These are phyloP conservation scores for Lasiodiplodia theobromae DNA, from an alignment of 2,329 filamentous ascomycete species.

Conservation along the genomic window DNA sequence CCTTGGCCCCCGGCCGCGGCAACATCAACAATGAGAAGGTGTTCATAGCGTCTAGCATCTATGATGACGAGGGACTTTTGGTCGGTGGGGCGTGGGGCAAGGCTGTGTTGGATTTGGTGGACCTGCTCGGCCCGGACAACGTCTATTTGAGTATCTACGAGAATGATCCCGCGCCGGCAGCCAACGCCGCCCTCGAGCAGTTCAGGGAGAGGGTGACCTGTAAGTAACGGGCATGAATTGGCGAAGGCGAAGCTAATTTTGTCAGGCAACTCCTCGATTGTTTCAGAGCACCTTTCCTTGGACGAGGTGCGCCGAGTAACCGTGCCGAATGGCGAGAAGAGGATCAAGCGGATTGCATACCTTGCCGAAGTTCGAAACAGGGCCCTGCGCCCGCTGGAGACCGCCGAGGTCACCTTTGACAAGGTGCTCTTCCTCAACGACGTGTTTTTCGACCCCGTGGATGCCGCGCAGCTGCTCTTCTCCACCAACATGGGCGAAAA, in stretches of 20 bases:
- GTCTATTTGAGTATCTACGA: slow-evolving; percentile 78
- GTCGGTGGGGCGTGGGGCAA: slow-evolving; percentile 70
- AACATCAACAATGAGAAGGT: slow-evolving; percentile 68
- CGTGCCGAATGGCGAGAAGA: slow-evolving; percentile 67
- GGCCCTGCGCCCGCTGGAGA: slow-evolving; percentile 69
- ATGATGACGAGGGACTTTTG: slow-evolving; percentile 67
- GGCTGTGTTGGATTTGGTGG: slow-evolving; percentile 66
- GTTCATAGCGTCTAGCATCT: slow-evolving; percentile 77
- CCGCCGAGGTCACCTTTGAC: slow-evolving; percentile 63
- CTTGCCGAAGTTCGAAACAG: slow-evolving; percentile 76
- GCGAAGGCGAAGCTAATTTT: slow-evolving; percentile 1
- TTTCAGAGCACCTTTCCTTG: slow-evolving; percentile 66
- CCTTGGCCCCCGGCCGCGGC: slow-evolving; percentile 48
- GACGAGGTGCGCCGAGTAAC: slow-evolving; percentile 64
- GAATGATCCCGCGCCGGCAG: slow-evolving; percentile 68
- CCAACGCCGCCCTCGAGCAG: slow-evolving; percentile 60
- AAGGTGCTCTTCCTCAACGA: slow-evolving; percentile 72
- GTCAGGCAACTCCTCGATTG: slow-evolving; percentile 57
- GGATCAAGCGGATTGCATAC: slow-evolving; percentile 77
- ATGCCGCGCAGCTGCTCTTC: slow-evolving; percentile 69
- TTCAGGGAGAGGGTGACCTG: slow-evolving; percentile 61
- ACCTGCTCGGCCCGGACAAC: slow-evolving; percentile 71
- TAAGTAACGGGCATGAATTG: slow-evolving; percentile 33
- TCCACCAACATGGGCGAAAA: slow-evolving; percentile 63
- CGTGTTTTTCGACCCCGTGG: slow-evolving; percentile 66